Evolutionary conservation across 257 asterid species (phyloP).

Genomic region (Verbena officinalis): DNA sequence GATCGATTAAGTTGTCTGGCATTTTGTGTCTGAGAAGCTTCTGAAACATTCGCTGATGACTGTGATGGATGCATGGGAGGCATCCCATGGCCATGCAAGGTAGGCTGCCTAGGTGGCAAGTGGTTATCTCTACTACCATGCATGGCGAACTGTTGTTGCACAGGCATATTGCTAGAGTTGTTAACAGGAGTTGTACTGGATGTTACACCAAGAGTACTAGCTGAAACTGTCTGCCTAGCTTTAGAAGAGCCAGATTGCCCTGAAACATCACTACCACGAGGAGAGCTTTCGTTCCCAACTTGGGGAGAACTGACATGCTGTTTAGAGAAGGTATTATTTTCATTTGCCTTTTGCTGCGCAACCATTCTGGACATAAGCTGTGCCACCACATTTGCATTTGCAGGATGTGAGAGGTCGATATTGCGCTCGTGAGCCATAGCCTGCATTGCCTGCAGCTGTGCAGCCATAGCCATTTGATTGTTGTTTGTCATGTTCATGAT

Average conservation of each 20-base stretch:
- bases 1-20: slow-evolving; percentile 60
- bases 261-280: slow-evolving; percentile 79
- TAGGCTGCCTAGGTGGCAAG: slow-evolving; percentile 74
- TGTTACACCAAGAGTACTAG: slow-evolving; percentile 53
- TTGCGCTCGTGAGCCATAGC: slow-evolving; percentile 90
- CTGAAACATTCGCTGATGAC: slow-evolving; percentile 53
- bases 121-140: slow-evolving; percentile 74
- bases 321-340: slow-evolving; percentile 54
- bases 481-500: slow-evolving; percentile 63
- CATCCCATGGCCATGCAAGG: slow-evolving; percentile 61
- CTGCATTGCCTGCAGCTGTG: slow-evolving; percentile 91
- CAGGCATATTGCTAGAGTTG: slow-evolving; percentile 49
- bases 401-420: slow-evolving; percentile 90
- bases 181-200: slow-evolving; percentile 47
- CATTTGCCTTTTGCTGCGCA: slow-evolving; percentile 76
- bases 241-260: slow-evolving; percentile 83
- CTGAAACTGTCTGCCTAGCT: slow-evolving; percentile 68
- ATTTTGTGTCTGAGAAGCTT: slow-evolving; percentile 61
- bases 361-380: slow-evolving; percentile 80
- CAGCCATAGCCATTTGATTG: slow-evolving; percentile 72
- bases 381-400: slow-evolving; percentile 76
- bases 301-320: slow-evolving; percentile 71
- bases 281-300: slow-evolving; percentile 75
- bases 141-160: slow-evolving; percentile 62
- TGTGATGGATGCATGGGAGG: slow-evolving; percentile 56